Conservation (phyloP, 1,284 basidiomycete species). For the Sanguinoderma infundibulare region DNA sequence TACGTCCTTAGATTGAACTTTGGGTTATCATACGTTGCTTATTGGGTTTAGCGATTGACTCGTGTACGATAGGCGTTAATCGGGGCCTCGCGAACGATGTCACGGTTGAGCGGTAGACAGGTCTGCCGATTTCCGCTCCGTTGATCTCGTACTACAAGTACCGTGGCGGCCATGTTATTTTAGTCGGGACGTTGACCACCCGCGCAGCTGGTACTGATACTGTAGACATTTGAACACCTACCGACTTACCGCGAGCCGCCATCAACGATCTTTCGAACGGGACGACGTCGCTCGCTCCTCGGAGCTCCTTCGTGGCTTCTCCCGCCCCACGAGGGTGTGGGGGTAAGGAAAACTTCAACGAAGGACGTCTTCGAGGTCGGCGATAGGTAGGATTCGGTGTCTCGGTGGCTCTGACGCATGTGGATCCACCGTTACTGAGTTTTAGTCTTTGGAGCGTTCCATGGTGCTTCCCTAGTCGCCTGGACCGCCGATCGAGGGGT, state of each 20-base stretch:
- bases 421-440: constrained; percentile 10
- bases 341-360: background rate
- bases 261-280: constrained; percentile 8
- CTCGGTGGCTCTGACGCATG: background rate
- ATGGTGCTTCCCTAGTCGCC: background rate
- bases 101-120: background rate
- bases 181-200: background rate
- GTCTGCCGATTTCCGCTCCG: background rate
- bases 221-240: background rate
- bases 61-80: constrained; percentile 17
- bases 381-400: background rate
- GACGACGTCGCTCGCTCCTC: constrained; percentile 26
- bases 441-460: constrained; percentile 14
- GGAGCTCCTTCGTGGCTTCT: constrained; percentile 18
- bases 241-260: background rate
- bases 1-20: background rate
- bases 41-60: background rate
- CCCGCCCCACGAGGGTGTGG: constrained; percentile 21
- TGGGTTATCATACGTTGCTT: background rate
- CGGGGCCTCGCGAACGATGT: constrained; percentile 5
- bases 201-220: background rate
- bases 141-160: constrained; percentile 1
- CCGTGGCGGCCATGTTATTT: constrained; percentile 5
- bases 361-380: background rate
- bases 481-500: background rate